Percentiles rank a stretch among this genome's conserved stretches.
Conservation (phyloP, 306 rosid species). For the Lathyrus tuberosus region DNA sequence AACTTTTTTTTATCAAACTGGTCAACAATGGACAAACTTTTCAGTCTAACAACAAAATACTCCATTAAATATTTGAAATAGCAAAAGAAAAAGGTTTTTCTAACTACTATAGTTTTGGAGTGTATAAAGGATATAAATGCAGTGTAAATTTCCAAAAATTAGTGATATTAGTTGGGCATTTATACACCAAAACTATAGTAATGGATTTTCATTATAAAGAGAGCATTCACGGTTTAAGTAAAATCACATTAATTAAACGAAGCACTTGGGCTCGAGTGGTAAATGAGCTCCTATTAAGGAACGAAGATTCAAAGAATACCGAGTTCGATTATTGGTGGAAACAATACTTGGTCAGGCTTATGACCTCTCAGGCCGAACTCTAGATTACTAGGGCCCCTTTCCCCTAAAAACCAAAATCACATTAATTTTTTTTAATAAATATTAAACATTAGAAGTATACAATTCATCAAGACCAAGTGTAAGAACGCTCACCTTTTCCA, state of each 20-base stretch:
- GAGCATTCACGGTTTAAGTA: neutral
- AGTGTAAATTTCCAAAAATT: neutral
- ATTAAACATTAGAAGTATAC: conserved; percentile 11
- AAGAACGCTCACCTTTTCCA: conserved; percentile 62
- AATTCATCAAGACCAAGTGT: conserved; percentile 33
- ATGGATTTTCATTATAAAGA: conserved; percentile 14
- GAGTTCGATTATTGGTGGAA: too few relatives aligned
- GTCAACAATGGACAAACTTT: neutral
- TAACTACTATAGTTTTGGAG: neutral
- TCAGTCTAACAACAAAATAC: neutral
- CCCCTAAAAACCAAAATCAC: too few relatives aligned
- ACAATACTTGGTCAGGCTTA: too few relatives aligned
- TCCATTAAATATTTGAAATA: conserved; percentile 3
- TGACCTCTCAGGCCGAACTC: too few relatives aligned
- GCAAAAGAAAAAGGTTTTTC: conserved; percentile 17
- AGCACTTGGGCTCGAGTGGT: too few relatives aligned
- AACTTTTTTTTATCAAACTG: conserved; percentile 7
- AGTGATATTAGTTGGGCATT: neutral
- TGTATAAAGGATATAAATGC: neutral
- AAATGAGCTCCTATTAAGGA: too few relatives aligned
- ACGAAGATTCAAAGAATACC: too few relatives aligned
- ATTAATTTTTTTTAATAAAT: neutral
- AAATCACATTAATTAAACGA: conserved; percentile 27
- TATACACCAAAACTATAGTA: neutral
- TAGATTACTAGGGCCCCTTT: too few relatives aligned